These are phyloP conservation scores for Melaleuca alternifolia DNA, from an alignment of 345 rosid genomes.

Conservation along the genomic window DNA sequence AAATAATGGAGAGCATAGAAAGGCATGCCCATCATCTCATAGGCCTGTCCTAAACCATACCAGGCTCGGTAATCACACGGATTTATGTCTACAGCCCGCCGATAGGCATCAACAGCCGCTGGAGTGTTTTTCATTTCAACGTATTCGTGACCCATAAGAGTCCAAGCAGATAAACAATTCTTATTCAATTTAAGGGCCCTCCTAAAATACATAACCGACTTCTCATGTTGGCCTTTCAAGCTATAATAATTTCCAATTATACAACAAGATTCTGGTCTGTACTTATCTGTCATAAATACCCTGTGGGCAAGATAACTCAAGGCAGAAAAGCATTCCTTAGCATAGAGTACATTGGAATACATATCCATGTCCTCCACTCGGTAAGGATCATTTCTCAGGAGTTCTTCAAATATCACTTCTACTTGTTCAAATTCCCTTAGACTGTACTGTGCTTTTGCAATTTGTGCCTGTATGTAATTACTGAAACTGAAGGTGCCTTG, in stretches of 20 bases:
- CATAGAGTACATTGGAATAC: constrained; percentile 91
- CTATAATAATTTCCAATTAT: constrained; percentile 95
- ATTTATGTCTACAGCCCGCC: constrained; percentile 88
- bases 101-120: constrained; percentile 93
- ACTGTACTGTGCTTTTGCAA: constrained; percentile 86
- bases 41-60: constrained; percentile 96
- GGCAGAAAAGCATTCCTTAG: constrained; percentile 84
- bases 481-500: constrained; percentile 73
- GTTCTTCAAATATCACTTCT: constrained; percentile 87
- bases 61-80: constrained; percentile 90
- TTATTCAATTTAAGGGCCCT: constrained; percentile 94
- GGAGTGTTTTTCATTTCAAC: constrained; percentile 97
- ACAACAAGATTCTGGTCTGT: constrained; percentile 96
- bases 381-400: constrained; percentile 72
- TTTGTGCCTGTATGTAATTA: constrained; percentile 87
- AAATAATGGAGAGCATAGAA: constrained; percentile 94
- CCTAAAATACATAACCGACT: constrained; percentile 81
- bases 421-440: constrained; percentile 92
- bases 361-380: constrained; percentile 96
- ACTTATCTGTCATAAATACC: constrained; percentile 78
- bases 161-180: constrained; percentile 93
- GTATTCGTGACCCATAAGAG: constrained; percentile 95
- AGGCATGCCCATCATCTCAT: constrained; percentile 95
- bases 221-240: constrained; percentile 92
- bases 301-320: constrained; percentile 90